Percentiles rank a stretch among this genome's conserved stretches.
These are phyloP conservation scores for Myxozyma melibiosi DNA, from an alignment of 805 yeast species.

Conservation along the genomic window DNA sequence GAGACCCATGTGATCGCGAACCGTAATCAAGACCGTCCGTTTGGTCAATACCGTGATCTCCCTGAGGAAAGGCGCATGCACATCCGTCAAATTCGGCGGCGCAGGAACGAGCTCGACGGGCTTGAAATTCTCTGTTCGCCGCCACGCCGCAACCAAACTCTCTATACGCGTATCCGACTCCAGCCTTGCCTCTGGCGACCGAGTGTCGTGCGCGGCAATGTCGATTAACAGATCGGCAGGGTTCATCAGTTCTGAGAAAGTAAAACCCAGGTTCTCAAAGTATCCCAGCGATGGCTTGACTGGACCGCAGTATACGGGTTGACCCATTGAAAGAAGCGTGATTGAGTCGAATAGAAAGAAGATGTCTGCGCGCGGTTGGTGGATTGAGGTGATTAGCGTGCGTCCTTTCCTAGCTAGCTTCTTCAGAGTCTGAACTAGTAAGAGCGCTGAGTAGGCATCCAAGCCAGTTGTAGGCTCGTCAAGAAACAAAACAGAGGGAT, in stretches of 20 bases:
- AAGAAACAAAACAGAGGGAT: conserved; percentile 73
- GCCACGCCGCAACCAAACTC: conserved; percentile 47
- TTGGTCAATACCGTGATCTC: conserved; percentile 50
- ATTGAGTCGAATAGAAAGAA: conserved; percentile 66
- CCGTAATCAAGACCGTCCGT: conserved; percentile 51
- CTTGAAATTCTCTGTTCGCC: conserved; percentile 4
- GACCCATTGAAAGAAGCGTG: conserved; percentile 67
- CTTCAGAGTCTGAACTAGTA: conserved; percentile 62
- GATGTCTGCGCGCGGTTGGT: conserved; percentile 83
- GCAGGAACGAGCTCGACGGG: background rate
- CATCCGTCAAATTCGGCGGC: conserved; percentile 33
- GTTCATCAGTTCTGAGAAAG: conserved; percentile 52
- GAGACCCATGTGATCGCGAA: conserved; percentile 56
- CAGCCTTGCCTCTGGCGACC: conserved; percentile 46
- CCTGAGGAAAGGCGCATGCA: conserved; percentile 48
- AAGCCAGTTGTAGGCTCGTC: conserved; percentile 91
- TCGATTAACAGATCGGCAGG: conserved; percentile 67
- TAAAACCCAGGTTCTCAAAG: conserved; percentile 52
- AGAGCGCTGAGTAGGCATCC: conserved; percentile 74
- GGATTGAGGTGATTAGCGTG: conserved; percentile 74
- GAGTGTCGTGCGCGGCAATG: conserved; percentile 57
- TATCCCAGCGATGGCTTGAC: conserved; percentile 49
- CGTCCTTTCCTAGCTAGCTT: conserved; percentile 62
- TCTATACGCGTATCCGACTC: conserved; percentile 44
- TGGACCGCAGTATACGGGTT: conserved; percentile 52